Evolutionary conservation across 345 rosid species (phyloP), one percentile per base, ranked within the genome.

Genomic region (Lepidium africanum): DNA sequence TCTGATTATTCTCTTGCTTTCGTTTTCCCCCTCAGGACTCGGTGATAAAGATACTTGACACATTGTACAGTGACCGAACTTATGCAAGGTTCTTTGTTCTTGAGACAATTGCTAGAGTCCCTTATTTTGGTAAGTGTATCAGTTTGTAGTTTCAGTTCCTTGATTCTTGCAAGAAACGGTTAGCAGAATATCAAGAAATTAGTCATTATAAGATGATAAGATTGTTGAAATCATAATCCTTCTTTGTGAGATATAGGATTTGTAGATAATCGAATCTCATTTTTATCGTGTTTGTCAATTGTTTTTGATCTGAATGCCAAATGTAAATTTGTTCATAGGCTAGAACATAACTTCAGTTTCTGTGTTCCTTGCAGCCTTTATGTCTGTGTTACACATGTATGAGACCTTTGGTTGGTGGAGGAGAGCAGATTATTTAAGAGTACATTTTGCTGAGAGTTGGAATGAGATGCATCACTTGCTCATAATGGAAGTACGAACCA

Each of bases 401-500:
- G 99, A 94, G 92, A 94, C 91, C 75, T 91, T 91, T 80, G 99
- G 99, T 63, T 94, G 99, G 99, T 94, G 99, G 99, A 91, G 99
- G 74, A 85, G 87, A 78, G 95, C 99, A 17, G 97, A 91, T 76
- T 94, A 94, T 73, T 36, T 94, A 35, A 94, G 89, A 84, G 97
- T 94, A 30, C 99, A 94, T 72, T 94, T 94, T 84, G 99, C 99
- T 53, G 96, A 94, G 86, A 94, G 95, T 79, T 94, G 99, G 99
- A 94, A 94, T 77, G 97, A 94, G 80, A 94, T 94, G 99, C 99
- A 94, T 57, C 99, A 94, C 82, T 82, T 94, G 81, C 97, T 94
- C 58, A 87, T 94, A 60, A 94, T 94, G 99, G 99, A 94, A 78
- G 99, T 94, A 83, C 73, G 93, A 50, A 49, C 65, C 61, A 40